Conservation (phyloP, 495 filamentous ascomycete genomes). For the Lasiosphaeria miniovina region DNA sequence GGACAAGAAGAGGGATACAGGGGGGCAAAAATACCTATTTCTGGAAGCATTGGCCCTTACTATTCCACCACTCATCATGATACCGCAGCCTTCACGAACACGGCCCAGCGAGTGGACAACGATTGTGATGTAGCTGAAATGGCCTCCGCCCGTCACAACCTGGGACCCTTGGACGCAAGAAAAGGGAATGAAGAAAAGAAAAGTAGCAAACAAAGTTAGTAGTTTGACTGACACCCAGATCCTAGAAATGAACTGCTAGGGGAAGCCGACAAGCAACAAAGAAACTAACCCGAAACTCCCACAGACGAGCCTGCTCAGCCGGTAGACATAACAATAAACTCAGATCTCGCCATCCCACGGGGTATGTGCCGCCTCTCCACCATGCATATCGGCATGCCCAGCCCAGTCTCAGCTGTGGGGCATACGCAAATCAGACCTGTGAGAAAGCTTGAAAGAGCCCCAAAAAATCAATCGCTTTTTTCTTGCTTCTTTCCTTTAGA, state of each 20-base stretch:
- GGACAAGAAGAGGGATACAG: neutral
- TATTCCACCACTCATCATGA: no score
- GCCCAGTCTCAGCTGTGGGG: no score
- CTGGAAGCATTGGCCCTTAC: no score
- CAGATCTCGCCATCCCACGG: neutral
- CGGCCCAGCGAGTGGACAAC: no score
- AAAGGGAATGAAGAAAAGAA: neutral
- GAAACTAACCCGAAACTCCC: neutral
- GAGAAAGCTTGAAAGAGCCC: neutral
- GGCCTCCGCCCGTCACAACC: no score
- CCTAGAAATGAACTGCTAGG: neutral
- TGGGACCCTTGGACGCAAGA: neutral
- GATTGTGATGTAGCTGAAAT: no score
- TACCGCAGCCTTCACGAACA: no score
- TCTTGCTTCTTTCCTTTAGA: constrained; percentile 21
- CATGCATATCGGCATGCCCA: no score
- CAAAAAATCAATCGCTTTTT: constrained; percentile 13
- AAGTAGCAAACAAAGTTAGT: neutral
- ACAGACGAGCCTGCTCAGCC: constrained; percentile 7
- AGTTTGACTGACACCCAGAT: neutral
- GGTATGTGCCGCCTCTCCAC: neutral
- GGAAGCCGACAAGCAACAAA: constrained; percentile 11
- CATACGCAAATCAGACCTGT: neutral
- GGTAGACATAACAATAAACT: neutral
- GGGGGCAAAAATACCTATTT: neutral